Base-by-base conservation (phyloP, 2,329 filamentous ascomycete species). In the Fusarium protoensiforme region DNA sequence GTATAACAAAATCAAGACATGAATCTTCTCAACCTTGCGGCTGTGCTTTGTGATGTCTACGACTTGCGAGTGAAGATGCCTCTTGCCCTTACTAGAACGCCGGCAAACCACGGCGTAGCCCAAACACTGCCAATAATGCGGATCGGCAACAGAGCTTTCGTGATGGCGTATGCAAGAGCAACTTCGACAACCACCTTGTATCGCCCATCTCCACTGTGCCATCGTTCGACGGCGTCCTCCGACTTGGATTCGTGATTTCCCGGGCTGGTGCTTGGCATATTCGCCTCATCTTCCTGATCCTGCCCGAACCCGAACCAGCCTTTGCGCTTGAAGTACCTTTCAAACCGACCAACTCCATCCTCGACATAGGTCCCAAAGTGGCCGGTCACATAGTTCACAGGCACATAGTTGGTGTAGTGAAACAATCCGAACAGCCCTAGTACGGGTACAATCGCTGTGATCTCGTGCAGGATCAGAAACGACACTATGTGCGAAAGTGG, bases 71-170 rank as follows among this genome's bases (percentile, higher is more conserved):
- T 79, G 51, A 85, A 77, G 13, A 79, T 22, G 16, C 72, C 73
- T 60, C 79, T 81, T 22, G 82, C 63, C 56, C 82, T 81, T 14
- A 93, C 82, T 41, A 93, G 84, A 24, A 89, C 84, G 48, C 91
- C 88, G 2, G 95, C 95, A 86, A 98, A 97, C 93, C 94, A 97
- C 5, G 96, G 96, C 54, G 96, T 98, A 16, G 89, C 92, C 94
- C 93, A 97, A 5, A 97, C 88, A 83, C 95, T 98, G 8, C 90
- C 83, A 29, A 92, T 84, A 69, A 99, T 89, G 75, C 96, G 88
- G 14, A 93, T 78, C 0, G 96, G 94, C 72, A 99, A 81, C 67
- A 98, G 79, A 18, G 91, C 91, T 84, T 99, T 99, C 1, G 94
- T 97, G 71, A 98, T 89, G 1, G 94, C 93, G 85, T 96, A 99